Evolutionary conservation across 108 stramenopile genomes (phyloP), one percentile per base, ranked within the genome.

Genomic region (Pseudonitzschia multiseries): DNA sequence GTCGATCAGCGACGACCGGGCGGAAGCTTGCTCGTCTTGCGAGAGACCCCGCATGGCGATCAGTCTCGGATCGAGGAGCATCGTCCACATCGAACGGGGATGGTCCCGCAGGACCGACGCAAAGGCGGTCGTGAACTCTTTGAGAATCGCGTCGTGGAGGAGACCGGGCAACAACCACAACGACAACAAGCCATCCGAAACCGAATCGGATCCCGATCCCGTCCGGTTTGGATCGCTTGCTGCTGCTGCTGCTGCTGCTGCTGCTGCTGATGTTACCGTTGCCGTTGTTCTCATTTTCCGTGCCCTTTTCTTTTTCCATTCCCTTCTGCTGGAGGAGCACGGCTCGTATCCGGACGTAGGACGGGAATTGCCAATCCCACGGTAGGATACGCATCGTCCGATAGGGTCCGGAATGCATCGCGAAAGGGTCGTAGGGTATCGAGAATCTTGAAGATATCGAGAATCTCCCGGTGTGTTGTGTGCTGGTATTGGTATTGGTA

Each of bases 1-100:
- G 22, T 42, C 29, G 18, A 56, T 66, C 40, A 77, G 52, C 4
- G 42, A 43, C 17, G 32, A 43, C 27, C 26, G 44, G 9, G 64
- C 69, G 5, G 18, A 18, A 17, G 65, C 44, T 48, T 71, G 61
- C 65, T 77, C 76, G 13, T n/a, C 48, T 2, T 57, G 71, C n/a
- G 78, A 79, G 27, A 79, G 71, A 44, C 67, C 71, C 8, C 59
- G 40, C 78, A 79, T 79, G 56, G 60, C 57, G 28, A 79, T 73
- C 59, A 79, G 31, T 62, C 78, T 36, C 18, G 78, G 78, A 73
- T 79, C 78, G 12, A 73, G 31, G 24, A 71, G 78, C 32, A 79
- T 61, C 10, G 78, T 79, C 78, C 78, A 79, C 68, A 79, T 61
- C 8, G 20, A 9, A 12, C 66, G 48, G 22, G 71, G 40, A 44